A percentile compares a stretch with the other conserved stretches of the same genome.
Evolutionary conservation across 176 grass and related monocot genomes (phyloP).

Genomic region (Themeda triandra): DNA sequence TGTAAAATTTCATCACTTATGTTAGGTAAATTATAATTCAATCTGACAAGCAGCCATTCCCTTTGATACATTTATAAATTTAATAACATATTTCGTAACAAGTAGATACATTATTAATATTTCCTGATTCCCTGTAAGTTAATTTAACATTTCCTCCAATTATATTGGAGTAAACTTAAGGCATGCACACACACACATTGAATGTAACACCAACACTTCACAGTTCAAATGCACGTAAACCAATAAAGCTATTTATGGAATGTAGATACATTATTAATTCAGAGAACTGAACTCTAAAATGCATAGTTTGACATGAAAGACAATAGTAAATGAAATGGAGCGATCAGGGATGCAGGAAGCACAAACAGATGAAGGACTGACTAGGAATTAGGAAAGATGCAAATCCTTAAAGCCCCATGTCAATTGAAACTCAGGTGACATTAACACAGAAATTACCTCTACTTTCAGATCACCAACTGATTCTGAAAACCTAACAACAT

Average conservation of each 20-base stretch:
- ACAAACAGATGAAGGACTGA: neutral
- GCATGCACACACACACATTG: neutral
- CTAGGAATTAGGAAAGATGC: neutral
- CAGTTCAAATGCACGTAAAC: neutral
- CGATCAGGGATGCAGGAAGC: neutral
- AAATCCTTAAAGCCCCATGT: constrained; percentile 1
- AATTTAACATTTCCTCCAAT: neutral
- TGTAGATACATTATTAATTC: neutral
- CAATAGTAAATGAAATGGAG: neutral
- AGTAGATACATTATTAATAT: neutral
- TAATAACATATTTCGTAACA: neutral
- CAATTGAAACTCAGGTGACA: neutral
- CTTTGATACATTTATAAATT: neutral
- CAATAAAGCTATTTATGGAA: neutral
- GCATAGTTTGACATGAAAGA: neutral
- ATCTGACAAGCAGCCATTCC: neutral
- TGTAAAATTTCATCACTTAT: neutral
- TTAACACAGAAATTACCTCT: constrained; percentile 56
- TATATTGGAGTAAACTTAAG: neutral
- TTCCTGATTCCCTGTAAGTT: neutral
- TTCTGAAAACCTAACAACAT: constrained; percentile 97
- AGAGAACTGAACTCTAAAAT: neutral
- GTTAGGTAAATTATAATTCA: neutral
- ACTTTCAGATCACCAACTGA: constrained; percentile 79
- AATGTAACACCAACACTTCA: constrained; percentile 1